Evolutionary conservation across 2,329 filamentous ascomycete species (phyloP), one percentile per base, ranked within the genome.

Genomic region (Bipolaris oryzae): DNA sequence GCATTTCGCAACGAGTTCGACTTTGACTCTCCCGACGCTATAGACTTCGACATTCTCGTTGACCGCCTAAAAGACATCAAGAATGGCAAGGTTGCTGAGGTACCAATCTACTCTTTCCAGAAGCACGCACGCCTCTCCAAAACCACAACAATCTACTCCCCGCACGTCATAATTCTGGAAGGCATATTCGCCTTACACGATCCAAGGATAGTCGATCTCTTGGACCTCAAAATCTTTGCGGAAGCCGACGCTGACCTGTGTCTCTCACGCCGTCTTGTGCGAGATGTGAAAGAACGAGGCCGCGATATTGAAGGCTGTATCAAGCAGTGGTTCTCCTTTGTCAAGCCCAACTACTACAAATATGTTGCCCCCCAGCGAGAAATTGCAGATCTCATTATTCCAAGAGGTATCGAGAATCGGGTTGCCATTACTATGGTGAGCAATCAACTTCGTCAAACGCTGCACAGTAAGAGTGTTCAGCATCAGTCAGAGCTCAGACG

Each of bases 201-300:
- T 71, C 86, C 85, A 21, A 85, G 94, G 57, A 89, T 99, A 4
- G 79, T 95, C 57, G 90, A 96, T 16, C 80, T 99, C 63, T 80
- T 98, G 61, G 95, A 99, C 76, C 90, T 98, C 81, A 96, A 91
- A 78, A 96, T 99, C 50, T 99, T 96, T 74, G 96, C 95, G 57
- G 95, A 98, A 77, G 96, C 95, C 38, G 95, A 99, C 76, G 89
- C 90, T 61, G 95, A 99, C 76, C 90, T 96, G 1, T 99, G 95
- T 73, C 82, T 99, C 45, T 94, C 93, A 9, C 58, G 67, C 28
- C 66, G 67, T 54, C 60, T 96, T 64, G 80, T 92, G 35, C 89
- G 95, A 70, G 95, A 99, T 77, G 91, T 98, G 20, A 87, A 87
- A 67, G 91, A 96, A 69, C 87, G 95, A 69, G 94, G 91, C 3